A percentile compares a stretch with the other conserved stretches of the same genome.
These are phyloP conservation scores for Liquidambar formosana DNA, from an alignment of 164 flowering plant species.

Conservation along the genomic window DNA sequence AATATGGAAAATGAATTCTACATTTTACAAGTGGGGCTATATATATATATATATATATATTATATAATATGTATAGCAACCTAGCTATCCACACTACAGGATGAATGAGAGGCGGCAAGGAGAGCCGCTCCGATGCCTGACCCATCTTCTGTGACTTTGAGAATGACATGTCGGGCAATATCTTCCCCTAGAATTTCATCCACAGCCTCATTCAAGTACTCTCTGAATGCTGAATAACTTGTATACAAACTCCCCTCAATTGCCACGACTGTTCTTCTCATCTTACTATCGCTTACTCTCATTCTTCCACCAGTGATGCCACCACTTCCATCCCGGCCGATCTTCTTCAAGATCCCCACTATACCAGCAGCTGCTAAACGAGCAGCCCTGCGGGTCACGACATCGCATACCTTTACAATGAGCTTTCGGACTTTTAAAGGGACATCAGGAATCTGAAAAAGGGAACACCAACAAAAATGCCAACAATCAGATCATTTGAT, in stretches of 20 bases:
- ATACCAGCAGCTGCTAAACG: constrained; percentile 95
- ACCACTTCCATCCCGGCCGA: constrained; percentile 86
- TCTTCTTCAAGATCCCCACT: constrained; percentile 89
- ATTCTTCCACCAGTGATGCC: constrained; percentile 55
- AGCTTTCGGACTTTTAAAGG: constrained; percentile 73
- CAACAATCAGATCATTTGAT: neutral
- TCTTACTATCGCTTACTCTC: constrained; percentile 37
- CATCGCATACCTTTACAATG: constrained; percentile 75
- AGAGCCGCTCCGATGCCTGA: constrained; percentile 92
- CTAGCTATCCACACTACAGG: constrained; percentile 40
- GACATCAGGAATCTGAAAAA: constrained; percentile 57
- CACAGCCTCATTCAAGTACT: constrained; percentile 74
- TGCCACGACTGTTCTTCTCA: constrained; percentile 80
- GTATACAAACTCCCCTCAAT: constrained; percentile 78
- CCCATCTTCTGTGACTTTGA: constrained; percentile 73
- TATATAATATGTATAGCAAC: constrained; percentile 36
- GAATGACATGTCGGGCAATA: constrained; percentile 60
- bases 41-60: constrained; percentile 26
- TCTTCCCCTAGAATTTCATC: constrained; percentile 80
- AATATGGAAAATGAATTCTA: constrained; percentile 33
- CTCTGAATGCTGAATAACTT: constrained; percentile 65
- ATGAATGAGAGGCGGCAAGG: constrained; percentile 74
- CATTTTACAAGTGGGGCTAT: constrained; percentile 39
- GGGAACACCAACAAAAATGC: neutral
- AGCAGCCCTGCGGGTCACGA: constrained; percentile 84